Base-by-base conservation (phyloP, 345 rosid genomes). In the Salix purpurea region DNA sequence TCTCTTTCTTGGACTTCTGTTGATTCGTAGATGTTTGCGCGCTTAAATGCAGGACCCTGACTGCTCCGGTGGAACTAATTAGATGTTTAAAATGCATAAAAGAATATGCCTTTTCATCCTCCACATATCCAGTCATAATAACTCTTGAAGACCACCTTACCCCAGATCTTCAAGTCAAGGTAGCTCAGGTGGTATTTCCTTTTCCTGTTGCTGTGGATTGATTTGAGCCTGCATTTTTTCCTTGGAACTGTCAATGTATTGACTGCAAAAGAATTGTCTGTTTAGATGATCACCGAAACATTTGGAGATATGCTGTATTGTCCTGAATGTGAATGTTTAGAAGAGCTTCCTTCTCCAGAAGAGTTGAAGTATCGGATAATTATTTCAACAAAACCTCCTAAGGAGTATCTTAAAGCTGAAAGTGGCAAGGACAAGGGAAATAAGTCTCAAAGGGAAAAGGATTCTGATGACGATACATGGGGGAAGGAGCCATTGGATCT, bases 331-430 rank as follows among this genome's bases (percentile, higher is more conserved):
- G 84, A 85, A 1, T 83, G 83, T 73, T 79, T 90, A 26, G 82
- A 87, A 71, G 88, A 89, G 81, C 78, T 90, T 12, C 97, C 92
- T 80, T 85, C 97, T 46, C 97, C 94, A 14, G 94, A 92, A 78
- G 86, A 88, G 65, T 80, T 92, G 71, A 90, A 88, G 81, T 68
- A 86, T 70, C 77, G 62, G 78, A 77, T 92, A 79, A 81, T 92
- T 54, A 86, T 92, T 75, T 90, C 97, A 39, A 92, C 97, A 32
- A 90, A 89, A 77, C 90, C 81, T 73, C 97, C 97, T 2, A 87
- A 86, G 77, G 85, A 73, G 72, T 81, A 81, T 64, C 79, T 75
- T 62, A 84, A 86, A 73, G 84, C 87, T 67, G 50, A 77, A 50
- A 81, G 83, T 65, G 44, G 8, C 65, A 81, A 77, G 78, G 66